Base-by-base conservation (phyloP, 257 asterid genomes). In the Przewalskia tangutica region DNA sequence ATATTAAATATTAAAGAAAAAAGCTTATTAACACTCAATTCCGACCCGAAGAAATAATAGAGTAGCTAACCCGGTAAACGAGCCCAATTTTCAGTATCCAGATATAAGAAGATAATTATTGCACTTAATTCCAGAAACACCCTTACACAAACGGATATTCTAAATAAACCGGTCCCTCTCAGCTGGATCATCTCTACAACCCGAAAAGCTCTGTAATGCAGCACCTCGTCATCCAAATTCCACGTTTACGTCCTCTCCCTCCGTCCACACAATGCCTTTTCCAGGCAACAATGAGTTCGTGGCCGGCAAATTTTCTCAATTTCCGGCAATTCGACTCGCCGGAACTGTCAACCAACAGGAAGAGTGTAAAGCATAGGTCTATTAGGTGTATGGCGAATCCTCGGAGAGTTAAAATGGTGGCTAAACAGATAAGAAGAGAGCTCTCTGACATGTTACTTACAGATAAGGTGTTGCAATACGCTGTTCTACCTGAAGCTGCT, bases 401-500 rank as follows among this genome's bases (percentile, higher is more conserved):
- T 56, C 87, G 99, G 87, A 92, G 99, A 85, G 98, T 96, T 83
- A 89, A 89, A 87, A 96, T 93, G 98, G 99, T 96, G 86, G 91
- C 99, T n/a, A 93, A 90, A 85, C 99, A 96, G 86, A 96, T 96
- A 79, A 77, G 86, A 89, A 93, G 99, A 79, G 99, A 94, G 90
- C 90, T 96, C 2, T 92, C 99, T 5, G 95, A 94, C 50, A 96
- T 96, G 98, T 84, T 96, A 82, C 89, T 96, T 4, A 90, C 94
- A 2, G 98, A 96, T 84, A 93, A 93, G 90, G 97, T 93, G 85
- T 88, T 96, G 89, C 97, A 94, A 89, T 86, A 50, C 77, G 99
- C 99, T 34, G 93, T 96, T 81, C 85, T 96, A 85, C 99, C 98
- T 2, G 99, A 96, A 89, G 97, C 95, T 84, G 97, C 97, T 77